These are phyloP conservation scores for Saccharata proteae DNA, from an alignment of 2,329 filamentous ascomycete genomes.

Conservation along the genomic window DNA sequence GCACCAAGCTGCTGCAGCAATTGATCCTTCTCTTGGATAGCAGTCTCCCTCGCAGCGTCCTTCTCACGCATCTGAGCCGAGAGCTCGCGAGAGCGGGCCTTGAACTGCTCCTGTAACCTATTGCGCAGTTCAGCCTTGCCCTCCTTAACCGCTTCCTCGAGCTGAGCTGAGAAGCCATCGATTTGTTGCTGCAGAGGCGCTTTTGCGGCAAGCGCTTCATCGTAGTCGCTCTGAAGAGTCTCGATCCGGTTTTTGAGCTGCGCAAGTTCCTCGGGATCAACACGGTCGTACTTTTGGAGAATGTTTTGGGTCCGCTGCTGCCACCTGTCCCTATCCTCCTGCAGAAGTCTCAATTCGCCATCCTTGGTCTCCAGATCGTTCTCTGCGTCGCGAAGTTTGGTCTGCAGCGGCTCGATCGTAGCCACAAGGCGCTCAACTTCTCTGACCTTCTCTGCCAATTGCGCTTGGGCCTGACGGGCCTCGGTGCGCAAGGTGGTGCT, in stretches of 20 bases:
- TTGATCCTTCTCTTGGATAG: conserved; percentile 28
- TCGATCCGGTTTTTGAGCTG: conserved; percentile 70
- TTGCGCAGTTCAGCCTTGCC: conserved; percentile 35
- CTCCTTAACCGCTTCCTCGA: conserved; percentile 23
- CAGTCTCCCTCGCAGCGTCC: conserved; percentile 34
- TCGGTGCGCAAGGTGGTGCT: conserved; percentile 84
- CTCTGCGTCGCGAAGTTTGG: conserved; percentile 69
- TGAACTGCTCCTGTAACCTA: conserved; percentile 39
- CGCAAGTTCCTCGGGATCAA: conserved; percentile 87
- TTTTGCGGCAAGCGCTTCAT: conserved; percentile 39
- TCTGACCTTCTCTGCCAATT: conserved; percentile 61
- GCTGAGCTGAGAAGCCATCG: conserved; percentile 34
- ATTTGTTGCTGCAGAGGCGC: conserved; percentile 39
- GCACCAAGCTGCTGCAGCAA: conserved; percentile 13
- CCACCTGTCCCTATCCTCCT: conserved; percentile 88
- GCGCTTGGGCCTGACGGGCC: conserved; percentile 63
- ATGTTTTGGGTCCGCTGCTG: conserved; percentile 94
- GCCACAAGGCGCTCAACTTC: conserved; percentile 63
- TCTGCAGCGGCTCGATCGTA: conserved; percentile 71
- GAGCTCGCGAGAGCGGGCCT: conserved; percentile 48
- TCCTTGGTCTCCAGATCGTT: conserved; percentile 70
- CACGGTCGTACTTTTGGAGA: conserved; percentile 87
- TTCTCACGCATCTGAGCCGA: conserved; percentile 48
- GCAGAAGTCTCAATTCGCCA: conserved; percentile 76
- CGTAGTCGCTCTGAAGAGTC: conserved; percentile 39